phyloP scores from a whole-genome alignment of 2,329 filamentous ascomycete species.

The Bipolaris zeicola region DNA sequence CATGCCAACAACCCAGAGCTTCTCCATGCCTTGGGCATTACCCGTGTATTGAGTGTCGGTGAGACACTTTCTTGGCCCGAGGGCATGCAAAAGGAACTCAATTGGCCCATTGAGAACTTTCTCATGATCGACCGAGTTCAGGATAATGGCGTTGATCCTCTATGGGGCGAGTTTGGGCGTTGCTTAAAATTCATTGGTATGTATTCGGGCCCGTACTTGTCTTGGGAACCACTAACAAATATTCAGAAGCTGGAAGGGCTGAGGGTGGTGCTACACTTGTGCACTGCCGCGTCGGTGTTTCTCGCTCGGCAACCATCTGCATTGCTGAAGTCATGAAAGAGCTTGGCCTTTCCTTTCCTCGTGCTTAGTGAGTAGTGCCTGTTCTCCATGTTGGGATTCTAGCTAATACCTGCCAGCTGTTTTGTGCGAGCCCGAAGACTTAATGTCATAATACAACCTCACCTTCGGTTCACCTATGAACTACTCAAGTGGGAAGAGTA shows the following conservation, averaged over 20 bases:
- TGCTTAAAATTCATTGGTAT: slow-evolving; percentile 92
- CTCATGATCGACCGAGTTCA: slow-evolving; percentile 85
- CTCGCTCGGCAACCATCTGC: slow-evolving; percentile 93
- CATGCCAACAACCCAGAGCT: slow-evolving; percentile 95
- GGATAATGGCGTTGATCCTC: slow-evolving; percentile 93
- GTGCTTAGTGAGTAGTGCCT: slow-evolving; percentile 71
- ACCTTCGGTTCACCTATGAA: slow-evolving; percentile 90
- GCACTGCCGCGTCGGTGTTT: slow-evolving; percentile 95
- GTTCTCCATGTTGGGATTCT: neutral
- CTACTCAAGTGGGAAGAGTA: slow-evolving; percentile 93
- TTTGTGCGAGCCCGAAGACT: slow-evolving; percentile 90
- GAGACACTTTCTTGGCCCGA: slow-evolving; percentile 84
- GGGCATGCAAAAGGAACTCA: slow-evolving; percentile 61
- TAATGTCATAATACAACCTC: slow-evolving; percentile 98
- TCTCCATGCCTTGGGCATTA: slow-evolving; percentile 78
- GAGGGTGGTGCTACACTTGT: slow-evolving; percentile 87
- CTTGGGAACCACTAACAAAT: slow-evolving; percentile 13
- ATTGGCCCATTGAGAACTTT: slow-evolving; percentile 79
- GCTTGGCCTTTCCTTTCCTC: slow-evolving; percentile 79
- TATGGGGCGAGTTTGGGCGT: slow-evolving; percentile 82
- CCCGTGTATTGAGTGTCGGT: slow-evolving; percentile 87
- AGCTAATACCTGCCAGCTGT: slow-evolving; percentile 59
- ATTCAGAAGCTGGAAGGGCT: slow-evolving; percentile 73
- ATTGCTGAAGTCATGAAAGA: slow-evolving; percentile 98
- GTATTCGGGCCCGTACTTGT: slow-evolving; percentile 42